Evolutionary conservation across 73 alveolate species (phyloP).

Genomic region (Paramecium sonneborni): DNA sequence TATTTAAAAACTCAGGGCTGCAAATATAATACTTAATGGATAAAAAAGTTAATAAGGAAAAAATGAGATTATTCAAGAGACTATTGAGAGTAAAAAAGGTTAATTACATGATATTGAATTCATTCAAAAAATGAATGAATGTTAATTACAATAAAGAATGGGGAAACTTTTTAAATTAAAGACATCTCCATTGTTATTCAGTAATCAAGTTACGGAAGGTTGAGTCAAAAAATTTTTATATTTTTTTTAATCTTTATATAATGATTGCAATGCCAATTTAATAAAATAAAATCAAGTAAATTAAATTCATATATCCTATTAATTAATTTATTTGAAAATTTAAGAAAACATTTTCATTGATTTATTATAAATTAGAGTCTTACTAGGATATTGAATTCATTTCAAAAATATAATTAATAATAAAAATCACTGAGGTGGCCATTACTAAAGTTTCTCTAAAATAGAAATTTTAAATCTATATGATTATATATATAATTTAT

Average conservation of each 20-base stretch:
- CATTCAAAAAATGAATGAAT: not conserved
- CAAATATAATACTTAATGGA: constrained; percentile 8
- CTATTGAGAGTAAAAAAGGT: not conserved
- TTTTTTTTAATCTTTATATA: not conserved
- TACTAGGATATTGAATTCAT: no score
- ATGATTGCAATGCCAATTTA: not conserved
- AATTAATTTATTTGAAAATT: no score
- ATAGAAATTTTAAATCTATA: no score
- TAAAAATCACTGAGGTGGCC: no score
- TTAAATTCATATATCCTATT: not conserved
- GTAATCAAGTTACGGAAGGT: not conserved
- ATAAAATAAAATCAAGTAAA: not conserved
- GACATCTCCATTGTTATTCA: not conserved
- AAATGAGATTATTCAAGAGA: not conserved
- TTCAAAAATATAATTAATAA: no score
- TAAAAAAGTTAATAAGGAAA: constrained; percentile 8
- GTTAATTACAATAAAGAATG: constrained; percentile 12
- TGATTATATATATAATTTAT: no score
- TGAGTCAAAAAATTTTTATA: not conserved
- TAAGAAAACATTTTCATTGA: no score
- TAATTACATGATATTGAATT: not conserved
- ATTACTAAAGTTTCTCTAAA: no score
- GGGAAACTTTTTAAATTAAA: not conserved
- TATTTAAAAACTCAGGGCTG: not conserved
- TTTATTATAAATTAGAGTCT: no score